Base-by-base conservation (phyloP, 768 basidiomycete genomes). In the Favolaschia claudopus region DNA sequence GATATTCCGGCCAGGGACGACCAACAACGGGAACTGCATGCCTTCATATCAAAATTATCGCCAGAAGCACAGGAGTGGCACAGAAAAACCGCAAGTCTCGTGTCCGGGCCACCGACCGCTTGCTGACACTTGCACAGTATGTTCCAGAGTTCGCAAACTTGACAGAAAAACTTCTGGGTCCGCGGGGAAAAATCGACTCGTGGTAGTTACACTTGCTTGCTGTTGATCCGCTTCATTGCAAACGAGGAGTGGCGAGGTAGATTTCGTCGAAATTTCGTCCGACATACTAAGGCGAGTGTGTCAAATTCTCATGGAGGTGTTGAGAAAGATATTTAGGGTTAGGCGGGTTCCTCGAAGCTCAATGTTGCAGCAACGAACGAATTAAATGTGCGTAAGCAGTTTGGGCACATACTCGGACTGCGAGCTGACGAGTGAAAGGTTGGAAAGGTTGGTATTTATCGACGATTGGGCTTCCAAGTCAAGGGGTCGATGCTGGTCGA, bases 151-250 rank as follows among this genome's bases (percentile, higher is more conserved):
- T 65, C 50, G 48, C 40, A 20, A 46, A 57, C 19, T 52, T 61
- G 55, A 62, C 64, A 51, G 56, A 62, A 44, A 55, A n/a, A 42
- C 44, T 60, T 36, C 48, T 65, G 49, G 64, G 60, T 20, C 43
- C 37, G 17, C 52, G 42, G 47, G 60, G 59, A 47, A 61, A 60
- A 32, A 37, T 64, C 19, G 54, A 60, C 29, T 60, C 58, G 17
- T 65, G 55, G 59, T 65, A 61, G 40, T 38, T 61, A 15, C 54
- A 47, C n/a, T 43, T 65, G 47, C 27, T 65, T 2, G 60, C 64
- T 7, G 60, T 65, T 31, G 64, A 62, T 34, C 56, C 64, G 20
- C n/a, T 29, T 13, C 34, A 58, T 42, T 54, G 44, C 48, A 29
- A 49, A 24, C 49, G 33, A 25, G 58, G 59, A 24, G 45, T 49